phyloP scores from a whole-genome alignment of 352 stramenopile species.

The Achlya hypogyna region DNA sequence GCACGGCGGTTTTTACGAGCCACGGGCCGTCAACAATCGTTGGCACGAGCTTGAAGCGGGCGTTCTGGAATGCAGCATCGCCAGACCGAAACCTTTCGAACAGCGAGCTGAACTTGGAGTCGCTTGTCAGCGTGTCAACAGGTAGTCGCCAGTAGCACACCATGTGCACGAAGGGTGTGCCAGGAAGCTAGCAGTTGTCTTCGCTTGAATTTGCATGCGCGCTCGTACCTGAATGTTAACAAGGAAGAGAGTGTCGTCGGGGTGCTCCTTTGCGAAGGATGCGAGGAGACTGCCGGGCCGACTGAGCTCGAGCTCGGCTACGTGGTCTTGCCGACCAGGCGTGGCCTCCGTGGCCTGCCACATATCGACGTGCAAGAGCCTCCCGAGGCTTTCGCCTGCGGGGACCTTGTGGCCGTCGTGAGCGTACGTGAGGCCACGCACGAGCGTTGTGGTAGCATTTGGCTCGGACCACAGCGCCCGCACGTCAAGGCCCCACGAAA shows the following conservation, averaged over 20 bases:
- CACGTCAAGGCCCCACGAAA: neutral
- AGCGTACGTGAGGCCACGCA: constrained; percentile 50
- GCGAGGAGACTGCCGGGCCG: constrained; percentile 39
- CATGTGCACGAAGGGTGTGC: constrained; percentile 52
- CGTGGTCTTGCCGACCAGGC: constrained; percentile 39
- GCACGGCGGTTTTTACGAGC: constrained; percentile 71
- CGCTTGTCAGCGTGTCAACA: constrained; percentile 18
- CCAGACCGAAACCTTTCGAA: constrained; percentile 44
- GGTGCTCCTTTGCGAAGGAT: constrained; percentile 35
- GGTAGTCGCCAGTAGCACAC: constrained; percentile 72
- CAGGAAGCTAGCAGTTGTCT: constrained; percentile 36
- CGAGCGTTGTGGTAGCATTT: constrained; percentile 34
- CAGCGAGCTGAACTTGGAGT: constrained; percentile 45
- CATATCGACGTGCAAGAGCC: constrained; percentile 57
- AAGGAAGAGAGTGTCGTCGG: constrained; percentile 68
- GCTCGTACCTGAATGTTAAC: constrained; percentile 49
- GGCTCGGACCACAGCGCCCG: constrained; percentile 25
- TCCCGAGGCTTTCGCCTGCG: constrained; percentile 32
- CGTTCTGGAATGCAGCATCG: constrained; percentile 38
- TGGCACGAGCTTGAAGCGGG: constrained; percentile 87
- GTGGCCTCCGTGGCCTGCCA: constrained; percentile 31
- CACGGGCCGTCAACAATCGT: constrained; percentile 74
- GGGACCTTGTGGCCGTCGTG: constrained; percentile 40
- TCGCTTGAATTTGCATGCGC: neutral
- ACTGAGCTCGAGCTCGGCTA: constrained; percentile 38